A percentile compares a stretch with the other conserved stretches of the same genome.
These are phyloP conservation scores for Fusarium zealandicum DNA, from an alignment of 2,329 filamentous ascomycete species.

Conservation along the genomic window DNA sequence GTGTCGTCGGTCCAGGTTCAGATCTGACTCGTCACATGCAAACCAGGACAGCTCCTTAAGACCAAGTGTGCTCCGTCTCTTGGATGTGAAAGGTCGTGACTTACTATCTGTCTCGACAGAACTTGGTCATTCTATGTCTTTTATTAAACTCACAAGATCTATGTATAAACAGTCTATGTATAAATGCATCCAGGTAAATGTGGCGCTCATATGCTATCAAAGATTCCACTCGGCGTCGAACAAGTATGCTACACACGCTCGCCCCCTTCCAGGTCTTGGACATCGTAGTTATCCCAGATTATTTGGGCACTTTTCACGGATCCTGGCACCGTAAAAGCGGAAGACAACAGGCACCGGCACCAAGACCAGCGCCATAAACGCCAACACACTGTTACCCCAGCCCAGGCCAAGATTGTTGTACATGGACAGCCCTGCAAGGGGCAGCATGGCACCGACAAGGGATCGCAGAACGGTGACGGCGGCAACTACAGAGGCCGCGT, in stretches of 20 bases:
- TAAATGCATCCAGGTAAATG: not conserved
- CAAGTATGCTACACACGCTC: too few relatives aligned
- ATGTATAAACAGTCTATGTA: slow-evolving; percentile 1
- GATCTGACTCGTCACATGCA: too few relatives aligned
- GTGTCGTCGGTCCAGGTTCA: too few relatives aligned
- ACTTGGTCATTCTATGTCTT: not conserved
- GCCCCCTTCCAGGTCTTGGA: too few relatives aligned
- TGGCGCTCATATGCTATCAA: not conserved
- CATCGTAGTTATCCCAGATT: slow-evolving; percentile 20
- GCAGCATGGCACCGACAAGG: slow-evolving; percentile 71
- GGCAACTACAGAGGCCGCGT: slow-evolving; percentile 44
- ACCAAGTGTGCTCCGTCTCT: too few relatives aligned
- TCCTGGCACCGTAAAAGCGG: slow-evolving; percentile 32
- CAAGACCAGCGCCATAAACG: slow-evolving; percentile 51
- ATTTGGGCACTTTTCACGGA: slow-evolving; percentile 33
- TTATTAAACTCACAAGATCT: not conserved
- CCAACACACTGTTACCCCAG: slow-evolving; percentile 55
- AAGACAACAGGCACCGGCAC: slow-evolving; percentile 36
- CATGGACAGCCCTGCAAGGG: slow-evolving; percentile 60
- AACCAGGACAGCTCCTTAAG: too few relatives aligned
- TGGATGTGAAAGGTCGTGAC: too few relatives aligned
- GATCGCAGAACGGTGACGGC: slow-evolving; percentile 50
- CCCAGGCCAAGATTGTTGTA: slow-evolving; percentile 52
- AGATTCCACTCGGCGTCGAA: not conserved
- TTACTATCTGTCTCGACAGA: too few relatives aligned